These are phyloP conservation scores for Wallacemonas collosoma DNA, from an alignment of 208 protist genomes.

Conservation along the genomic window DNA sequence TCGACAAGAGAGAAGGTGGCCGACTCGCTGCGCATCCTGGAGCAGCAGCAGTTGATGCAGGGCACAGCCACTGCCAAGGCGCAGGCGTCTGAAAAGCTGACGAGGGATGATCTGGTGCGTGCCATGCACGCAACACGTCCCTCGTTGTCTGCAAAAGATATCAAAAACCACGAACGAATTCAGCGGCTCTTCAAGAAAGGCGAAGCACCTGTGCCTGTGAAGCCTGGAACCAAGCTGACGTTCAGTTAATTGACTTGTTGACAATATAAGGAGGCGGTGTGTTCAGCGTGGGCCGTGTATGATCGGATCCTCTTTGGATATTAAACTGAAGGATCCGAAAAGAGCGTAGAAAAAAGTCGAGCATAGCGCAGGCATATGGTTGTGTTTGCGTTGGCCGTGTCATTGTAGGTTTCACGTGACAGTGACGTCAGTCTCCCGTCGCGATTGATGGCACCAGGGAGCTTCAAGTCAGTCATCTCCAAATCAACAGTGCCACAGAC, in stretches of 20 bases:
- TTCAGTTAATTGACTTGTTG: conserved; percentile 22
- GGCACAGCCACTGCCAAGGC: conserved; percentile 2
- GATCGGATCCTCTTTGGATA: too few species aligned
- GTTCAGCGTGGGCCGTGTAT: background rate
- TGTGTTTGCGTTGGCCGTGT: too few species aligned
- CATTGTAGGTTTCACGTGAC: too few species aligned
- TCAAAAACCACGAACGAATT: conserved; percentile 70
- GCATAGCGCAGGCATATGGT: too few species aligned
- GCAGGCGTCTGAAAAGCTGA: conserved; percentile 31
- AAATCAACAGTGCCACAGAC: too few species aligned
- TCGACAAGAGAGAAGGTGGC: conserved; percentile 69
- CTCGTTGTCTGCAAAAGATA: conserved; percentile 63
- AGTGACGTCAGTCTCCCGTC: too few species aligned
- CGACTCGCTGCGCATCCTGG: conserved; percentile 47
- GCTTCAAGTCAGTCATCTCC: too few species aligned
- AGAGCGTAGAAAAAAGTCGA: too few species aligned
- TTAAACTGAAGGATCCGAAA: too few species aligned
- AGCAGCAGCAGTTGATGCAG: conserved; percentile 8
- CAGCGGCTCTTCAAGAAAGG: conserved; percentile 67
- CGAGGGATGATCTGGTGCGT: conserved; percentile 51
- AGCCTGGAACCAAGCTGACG: conserved; percentile 54
- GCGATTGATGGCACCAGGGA: too few species aligned
- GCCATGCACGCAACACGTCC: conserved; percentile 58
- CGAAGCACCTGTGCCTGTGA: conserved; percentile 26
- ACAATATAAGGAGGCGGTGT: background rate